Conservation (phyloP, 345 rosid genomes). For the Gossypium australe region DNA sequence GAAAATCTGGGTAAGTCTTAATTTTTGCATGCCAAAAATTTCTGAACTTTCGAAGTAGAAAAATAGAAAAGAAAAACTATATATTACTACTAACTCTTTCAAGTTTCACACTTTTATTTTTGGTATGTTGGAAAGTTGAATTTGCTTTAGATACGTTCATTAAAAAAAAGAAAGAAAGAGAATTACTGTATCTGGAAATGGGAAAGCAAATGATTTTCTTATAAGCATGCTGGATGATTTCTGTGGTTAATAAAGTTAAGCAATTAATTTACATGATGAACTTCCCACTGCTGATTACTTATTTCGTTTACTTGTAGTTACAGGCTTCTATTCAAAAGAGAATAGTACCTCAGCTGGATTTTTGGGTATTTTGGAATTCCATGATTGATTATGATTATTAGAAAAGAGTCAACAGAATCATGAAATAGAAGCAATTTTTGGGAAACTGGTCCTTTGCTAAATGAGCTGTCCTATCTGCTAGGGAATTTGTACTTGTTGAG, state of each 20-base stretch:
- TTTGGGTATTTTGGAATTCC: neutral
- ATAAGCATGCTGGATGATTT: slow-evolving; percentile 10
- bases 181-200: neutral
- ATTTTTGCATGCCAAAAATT: neutral
- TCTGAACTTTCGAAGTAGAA: neutral
- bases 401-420: neutral
- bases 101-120: neutral
- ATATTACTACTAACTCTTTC: neutral
- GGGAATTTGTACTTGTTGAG: neutral
- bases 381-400: neutral
- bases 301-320: neutral
- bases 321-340: neutral
- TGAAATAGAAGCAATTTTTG: neutral
- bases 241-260: slow-evolving; percentile 8
- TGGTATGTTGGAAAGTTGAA: neutral
- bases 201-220: neutral
- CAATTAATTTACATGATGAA: slow-evolving; percentile 3
- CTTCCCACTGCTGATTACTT: neutral
- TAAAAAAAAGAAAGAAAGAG: neutral
- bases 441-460: neutral
- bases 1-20: neutral
- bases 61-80: neutral
- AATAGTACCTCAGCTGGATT: neutral
- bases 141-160: neutral
- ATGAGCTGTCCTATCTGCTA: neutral